Percentiles rank a stretch among this genome's conserved stretches.
These are phyloP conservation scores for Pinus tabuliformis DNA, from an alignment of 75 land plant genomes.

Conservation along the genomic window DNA sequence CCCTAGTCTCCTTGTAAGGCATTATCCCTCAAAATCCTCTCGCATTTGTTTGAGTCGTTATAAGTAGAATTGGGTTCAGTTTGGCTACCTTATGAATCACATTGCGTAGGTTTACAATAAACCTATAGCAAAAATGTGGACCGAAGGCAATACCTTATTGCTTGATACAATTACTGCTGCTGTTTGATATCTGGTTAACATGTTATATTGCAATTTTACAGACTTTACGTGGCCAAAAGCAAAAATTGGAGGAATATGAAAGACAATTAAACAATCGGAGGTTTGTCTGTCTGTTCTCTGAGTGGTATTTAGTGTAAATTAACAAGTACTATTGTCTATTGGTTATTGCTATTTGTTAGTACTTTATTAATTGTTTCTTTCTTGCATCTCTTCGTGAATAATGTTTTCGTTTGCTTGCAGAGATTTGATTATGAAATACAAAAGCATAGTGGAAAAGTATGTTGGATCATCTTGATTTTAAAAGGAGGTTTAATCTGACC, in stretches of 20 bases:
- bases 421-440: constrained; percentile 1
- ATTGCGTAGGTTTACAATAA: too few relatives aligned
- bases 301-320: neutral
- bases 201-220: constrained; percentile 2
- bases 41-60: too few relatives aligned
- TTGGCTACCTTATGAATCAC: too few relatives aligned
- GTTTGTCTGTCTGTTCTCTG: neutral
- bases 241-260: constrained; percentile 7
- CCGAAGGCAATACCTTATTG: too few relatives aligned
- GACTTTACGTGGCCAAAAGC: constrained; percentile 6
- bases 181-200: neutral
- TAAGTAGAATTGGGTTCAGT: too few relatives aligned
- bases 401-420: neutral
- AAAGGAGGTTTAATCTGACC: neutral
- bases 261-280: constrained; percentile 8
- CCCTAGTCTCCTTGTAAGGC: too few relatives aligned
- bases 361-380: neutral
- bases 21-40: too few relatives aligned
- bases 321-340: neutral
- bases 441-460: neutral
- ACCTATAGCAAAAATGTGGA: too few relatives aligned
- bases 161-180: too few relatives aligned
- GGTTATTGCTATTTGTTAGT: neutral
- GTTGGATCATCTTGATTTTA: constrained; percentile 4
- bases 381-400: neutral